These are phyloP conservation scores for Pseudohalonectria lignicola DNA, from an alignment of 2,329 filamentous ascomycete species.

Conservation along the genomic window DNA sequence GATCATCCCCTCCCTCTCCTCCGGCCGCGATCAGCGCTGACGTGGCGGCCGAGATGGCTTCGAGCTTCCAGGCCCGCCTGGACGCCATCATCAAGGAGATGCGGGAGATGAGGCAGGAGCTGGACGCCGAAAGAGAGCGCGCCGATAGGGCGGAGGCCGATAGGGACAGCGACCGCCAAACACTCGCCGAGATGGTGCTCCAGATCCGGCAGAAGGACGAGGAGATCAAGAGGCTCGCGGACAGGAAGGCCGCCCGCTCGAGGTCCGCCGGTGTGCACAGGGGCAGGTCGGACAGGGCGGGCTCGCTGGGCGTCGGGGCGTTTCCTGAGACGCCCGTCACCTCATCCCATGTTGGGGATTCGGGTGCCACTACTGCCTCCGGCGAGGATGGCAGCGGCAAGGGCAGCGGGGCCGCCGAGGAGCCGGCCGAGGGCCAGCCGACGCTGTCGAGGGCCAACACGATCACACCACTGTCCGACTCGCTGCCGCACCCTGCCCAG, in stretches of 20 bases:
- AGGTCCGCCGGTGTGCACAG: slow-evolving; percentile 12
- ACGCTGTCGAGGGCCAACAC: slow-evolving; percentile 36
- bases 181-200: slow-evolving; percentile 78
- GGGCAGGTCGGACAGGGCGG: too few relatives aligned
- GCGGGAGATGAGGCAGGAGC: slow-evolving; percentile 67
- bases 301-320: not conserved
- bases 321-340: slow-evolving; percentile 3
- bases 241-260: slow-evolving; percentile 27
- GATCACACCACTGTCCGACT: slow-evolving; percentile 29
- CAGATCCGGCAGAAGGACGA: slow-evolving; percentile 60
- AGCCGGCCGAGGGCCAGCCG: slow-evolving; percentile 23
- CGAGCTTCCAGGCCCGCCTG: slow-evolving; percentile 55
- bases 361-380: slow-evolving; percentile 2
- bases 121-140: slow-evolving; percentile 65
- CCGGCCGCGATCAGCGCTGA: not conserved
- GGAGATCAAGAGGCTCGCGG: slow-evolving; percentile 32
- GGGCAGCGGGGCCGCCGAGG: slow-evolving; percentile 4
- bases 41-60: slow-evolving; percentile 5
- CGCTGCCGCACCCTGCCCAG: slow-evolving; percentile 26
- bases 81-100: slow-evolving; percentile 72
- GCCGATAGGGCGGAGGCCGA: slow-evolving; percentile 76
- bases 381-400: slow-evolving; percentile 13
- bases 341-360: not conserved
- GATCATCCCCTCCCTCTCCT: too few relatives aligned
- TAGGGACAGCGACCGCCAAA: slow-evolving; percentile 58